Evolutionary conservation across 176 grass and related monocot genomes (phyloP), one percentile per base, ranked within the genome.

Genomic region (Carex pumila): DNA sequence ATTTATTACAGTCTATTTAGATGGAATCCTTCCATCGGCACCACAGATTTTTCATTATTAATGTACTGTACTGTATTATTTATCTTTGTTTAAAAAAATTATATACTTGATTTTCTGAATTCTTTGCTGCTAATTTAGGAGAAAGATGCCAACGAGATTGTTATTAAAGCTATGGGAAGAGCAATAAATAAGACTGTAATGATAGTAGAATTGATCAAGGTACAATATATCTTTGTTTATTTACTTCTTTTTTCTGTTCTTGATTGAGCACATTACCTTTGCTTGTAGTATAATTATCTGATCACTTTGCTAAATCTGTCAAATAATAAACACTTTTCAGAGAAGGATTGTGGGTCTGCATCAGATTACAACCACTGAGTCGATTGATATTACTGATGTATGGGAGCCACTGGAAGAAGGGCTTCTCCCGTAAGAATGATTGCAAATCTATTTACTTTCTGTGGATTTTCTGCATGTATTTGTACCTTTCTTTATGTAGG

Each of bases 381-480:
- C 92, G 70, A 79, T 90, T 82, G 90, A 90, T 70, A 97, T 97
- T 74, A 97, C 91, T 1, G 92, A 97, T 80, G 93, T 90, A 47
- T 97, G 94, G 94, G 94, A 97, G 39, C 94, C 94, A 82, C 88
- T 94, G 81, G 94, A 94, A 86, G 94, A 97, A 92, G 94, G 94
- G 82, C 90, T 97, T 87, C 86, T 94, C 29, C 94, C 89, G 94
- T 97, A 89, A 86, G 93, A 36, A 88, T 65, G 4, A 82, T 17
- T 25, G 52, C 61, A 5, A 14, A 39, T 83, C 55, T 47, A 45
- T 83, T 85, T 74, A 12, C 80, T 81, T 32, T 64, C 52, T 61
- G 10, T 37, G 17, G 1, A 63, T 52, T 76, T 76, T 5, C 37
- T 58, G 25, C 67, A 9, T 69, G 30, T 59, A 52, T 85, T 64